phyloP scores from a whole-genome alignment of 169 alveolate species.

The Babesia sp. region DNA sequence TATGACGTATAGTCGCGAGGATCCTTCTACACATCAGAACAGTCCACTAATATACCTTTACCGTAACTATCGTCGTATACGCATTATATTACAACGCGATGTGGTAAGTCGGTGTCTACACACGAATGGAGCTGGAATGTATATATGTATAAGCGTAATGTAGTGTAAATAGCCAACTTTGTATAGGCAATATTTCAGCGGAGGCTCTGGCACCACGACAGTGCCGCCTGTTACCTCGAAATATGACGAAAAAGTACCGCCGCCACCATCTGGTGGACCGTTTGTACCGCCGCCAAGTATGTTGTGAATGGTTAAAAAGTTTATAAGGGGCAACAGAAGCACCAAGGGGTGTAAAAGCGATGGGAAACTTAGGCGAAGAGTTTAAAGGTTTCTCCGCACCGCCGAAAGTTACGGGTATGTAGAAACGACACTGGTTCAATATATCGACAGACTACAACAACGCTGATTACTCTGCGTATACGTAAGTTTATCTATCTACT shows the following conservation, averaged over 20 bases:
- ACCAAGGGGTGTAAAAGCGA: constrained; percentile 21
- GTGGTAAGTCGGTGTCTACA: constrained; percentile 29
- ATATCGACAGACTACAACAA: constrained; percentile 21
- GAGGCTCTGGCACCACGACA: constrained; percentile 34
- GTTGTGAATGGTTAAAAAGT: not conserved
- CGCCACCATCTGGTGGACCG: constrained; percentile 61
- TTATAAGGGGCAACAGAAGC: constrained; percentile 10
- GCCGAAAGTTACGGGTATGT: constrained; percentile 55
- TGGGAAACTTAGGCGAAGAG: not conserved
- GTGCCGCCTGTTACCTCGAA: constrained; percentile 23
- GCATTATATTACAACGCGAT: not conserved
- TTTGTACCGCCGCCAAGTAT: constrained; percentile 60
- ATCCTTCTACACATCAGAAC: not conserved
- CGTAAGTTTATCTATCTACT: constrained; percentile 17
- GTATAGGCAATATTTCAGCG: constrained; percentile 33
- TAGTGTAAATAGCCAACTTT: not conserved
- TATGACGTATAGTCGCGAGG: not conserved
- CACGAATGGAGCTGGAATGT: not conserved
- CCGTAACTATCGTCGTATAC: not conserved
- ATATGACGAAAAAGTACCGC: constrained; percentile 61
- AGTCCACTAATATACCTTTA: not conserved
- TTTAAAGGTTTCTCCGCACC: constrained; percentile 67
- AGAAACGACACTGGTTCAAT: not conserved
- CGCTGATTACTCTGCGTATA: constrained; percentile 50
- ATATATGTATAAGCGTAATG: not conserved